phyloP scores from a whole-genome alignment of 768 basidiomycete species.

The Pleurotus platypus region DNA sequence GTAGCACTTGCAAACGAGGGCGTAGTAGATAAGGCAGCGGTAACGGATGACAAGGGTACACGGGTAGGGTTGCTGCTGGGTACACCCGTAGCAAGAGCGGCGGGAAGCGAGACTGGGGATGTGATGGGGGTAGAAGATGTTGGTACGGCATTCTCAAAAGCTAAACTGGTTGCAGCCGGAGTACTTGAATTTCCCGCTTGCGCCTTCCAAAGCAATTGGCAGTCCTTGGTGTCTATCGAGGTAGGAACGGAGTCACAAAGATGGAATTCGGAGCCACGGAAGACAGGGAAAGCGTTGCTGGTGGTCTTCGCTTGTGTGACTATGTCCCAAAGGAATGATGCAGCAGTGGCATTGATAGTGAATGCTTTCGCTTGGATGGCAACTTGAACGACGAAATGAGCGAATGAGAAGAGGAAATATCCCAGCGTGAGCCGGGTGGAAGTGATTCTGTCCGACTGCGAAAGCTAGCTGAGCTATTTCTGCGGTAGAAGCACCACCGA shows the following conservation, averaged over 20 bases:
- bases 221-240: conserved; percentile 34
- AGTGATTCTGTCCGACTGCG: conserved; percentile 67
- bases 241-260: conserved; percentile 55
- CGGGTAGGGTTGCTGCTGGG: background rate
- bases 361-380: conserved; percentile 66
- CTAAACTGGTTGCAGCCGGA: conserved; percentile 1
- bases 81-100: background rate
- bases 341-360: conserved; percentile 58
- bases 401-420: conserved; percentile 64
- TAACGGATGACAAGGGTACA: background rate
- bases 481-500: background rate
- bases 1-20: background rate
- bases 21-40: conserved; percentile 5
- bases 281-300: conserved; percentile 48
- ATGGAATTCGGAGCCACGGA: conserved; percentile 43
- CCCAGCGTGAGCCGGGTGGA: conserved; percentile 61
- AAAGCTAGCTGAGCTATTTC: background rate
- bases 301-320: conserved; percentile 45
- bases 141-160: conserved; percentile 7
- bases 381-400: conserved; percentile 67
- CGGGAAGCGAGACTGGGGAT: background rate
- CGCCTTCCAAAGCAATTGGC: conserved; percentile 50
- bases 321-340: conserved; percentile 47
- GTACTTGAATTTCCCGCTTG: conserved; percentile 7
- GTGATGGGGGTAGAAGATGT: conserved; percentile 6